phyloP scores from a whole-genome alignment of 2,329 filamentous ascomycete species.

The Penicillium oxalicum region DNA sequence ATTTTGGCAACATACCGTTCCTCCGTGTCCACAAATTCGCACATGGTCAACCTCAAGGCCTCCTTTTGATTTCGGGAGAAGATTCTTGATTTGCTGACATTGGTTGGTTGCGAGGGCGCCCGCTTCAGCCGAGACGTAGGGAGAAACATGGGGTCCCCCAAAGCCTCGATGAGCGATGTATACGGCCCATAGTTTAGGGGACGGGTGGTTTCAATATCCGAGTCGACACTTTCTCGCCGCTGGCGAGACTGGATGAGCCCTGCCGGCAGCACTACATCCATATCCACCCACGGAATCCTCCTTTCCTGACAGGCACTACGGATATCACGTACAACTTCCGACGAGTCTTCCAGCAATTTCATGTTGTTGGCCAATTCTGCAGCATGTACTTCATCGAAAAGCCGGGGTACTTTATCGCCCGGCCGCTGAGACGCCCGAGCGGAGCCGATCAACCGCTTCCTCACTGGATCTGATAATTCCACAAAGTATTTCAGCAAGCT shows the following conservation, averaged over 20 bases:
- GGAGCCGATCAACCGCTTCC: conserved; percentile 58
- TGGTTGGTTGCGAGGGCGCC: conserved; percentile 79
- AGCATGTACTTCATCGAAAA: conserved; percentile 89
- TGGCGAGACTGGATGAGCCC: conserved; percentile 64
- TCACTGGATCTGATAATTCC: conserved; percentile 73
- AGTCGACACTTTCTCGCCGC: conserved; percentile 54
- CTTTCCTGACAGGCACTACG: conserved; percentile 73
- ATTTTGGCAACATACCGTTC: conserved; percentile 89
- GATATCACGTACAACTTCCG: conserved; percentile 66
- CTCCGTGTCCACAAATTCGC: conserved; percentile 86
- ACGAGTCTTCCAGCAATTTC: conserved; percentile 70
- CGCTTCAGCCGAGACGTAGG: conserved; percentile 79
- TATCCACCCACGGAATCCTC: conserved; percentile 74
- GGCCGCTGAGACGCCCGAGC: conserved; percentile 46
- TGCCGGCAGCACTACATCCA: conserved; percentile 78
- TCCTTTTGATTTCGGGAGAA: conserved; percentile 79
- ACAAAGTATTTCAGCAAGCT: conserved; percentile 90
- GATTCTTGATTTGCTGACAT: conserved; percentile 68
- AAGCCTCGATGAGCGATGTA: conserved; percentile 66
- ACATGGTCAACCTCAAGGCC: conserved; percentile 78
- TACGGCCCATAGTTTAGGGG: conserved; percentile 67
- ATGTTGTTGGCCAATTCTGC: conserved; percentile 83
- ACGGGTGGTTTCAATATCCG: conserved; percentile 23
- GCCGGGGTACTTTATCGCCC: conserved; percentile 57
- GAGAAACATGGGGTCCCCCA: conserved; percentile 79